Evolutionary conservation across 441 rosid genomes (phyloP), one percentile per base, ranked within the genome.

Genomic region (Populus hybrid): DNA sequence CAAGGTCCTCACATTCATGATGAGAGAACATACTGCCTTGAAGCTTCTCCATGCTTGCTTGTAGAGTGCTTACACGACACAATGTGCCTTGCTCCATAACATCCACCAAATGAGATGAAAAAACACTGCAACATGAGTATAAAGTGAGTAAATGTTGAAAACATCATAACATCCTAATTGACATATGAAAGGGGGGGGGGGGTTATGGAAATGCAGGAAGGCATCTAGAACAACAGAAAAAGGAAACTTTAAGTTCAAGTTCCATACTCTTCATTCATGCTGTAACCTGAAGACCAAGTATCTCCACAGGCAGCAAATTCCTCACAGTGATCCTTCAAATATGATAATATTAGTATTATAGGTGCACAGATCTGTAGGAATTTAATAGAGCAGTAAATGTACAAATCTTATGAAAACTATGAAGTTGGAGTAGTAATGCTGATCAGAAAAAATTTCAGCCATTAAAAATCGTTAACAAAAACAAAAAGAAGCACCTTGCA

Each of bases 191-290:
- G 5, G 18, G 23, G 23, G 7, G 68, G 2, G 24, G 2, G 31
- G n/a, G n/a, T n/a, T n/a, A 29, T 2, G 4, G 78, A 74, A 29
- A 23, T 65, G 42, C 12, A 72, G 42, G 40, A 63, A 26, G 7
- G 24, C 33, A 61, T 65, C 21, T 68, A 59, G 33, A 53, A 40
- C 42, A 38, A 21, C 64, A 56, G 28, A 72, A 64, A 68, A 81
- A 77, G 42, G 74, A 77, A 77, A 74, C 71, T 42, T 63, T 8
- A 45, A 72, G 40, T 74, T 70, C 76, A 68, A 53, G 45, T 67
- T 70, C 76, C 92, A 81, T 88, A 94, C 99, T 83, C 83, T 80
- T 80, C 86, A 45, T 73, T 77, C 66, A 81, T 69, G 75, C 63
- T 18, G 45, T 74, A 36, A 83, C 73, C 82, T 28, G 83, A 64